Base-by-base conservation (phyloP, 495 filamentous ascomycete species). In the Daldinia vernicosa region DNA sequence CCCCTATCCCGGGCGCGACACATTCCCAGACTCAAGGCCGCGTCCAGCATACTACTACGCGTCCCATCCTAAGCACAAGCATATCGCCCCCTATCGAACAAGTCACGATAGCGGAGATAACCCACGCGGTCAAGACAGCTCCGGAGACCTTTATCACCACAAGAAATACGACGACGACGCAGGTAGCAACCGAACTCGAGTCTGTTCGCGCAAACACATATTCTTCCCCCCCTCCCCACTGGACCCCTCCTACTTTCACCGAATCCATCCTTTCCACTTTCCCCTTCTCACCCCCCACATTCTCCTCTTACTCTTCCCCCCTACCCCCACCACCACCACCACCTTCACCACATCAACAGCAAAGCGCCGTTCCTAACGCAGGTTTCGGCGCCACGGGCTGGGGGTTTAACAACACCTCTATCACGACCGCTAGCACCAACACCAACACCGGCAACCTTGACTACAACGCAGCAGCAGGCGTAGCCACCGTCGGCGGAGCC, bases 331-430 rank as follows among this genome's bases (percentile, higher is more conserved):
- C 26, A 4, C 30, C 53, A 53, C 12, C n/a, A n/a, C n/a, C n/a
- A n/a, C n/a, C n/a, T n/a, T n/a, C n/a, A n/a, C n/a, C n/a, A n/a
- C n/a, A n/a, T n/a, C n/a, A 24, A 22, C n/a, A 15, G 22, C 50
- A 30, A 17, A 50, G 2, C 52, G 22, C 62, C 15, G 12, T 11
- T 24, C 19, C 24, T n/a, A 66, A 19, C 26, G 32, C 35, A 0
- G 26, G 27, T 12, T 60, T 53, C 60, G 60, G 28, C 32, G 54
- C 28, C 30, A 35, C 24, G 45, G 37, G 52, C 37, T 69, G 60
- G 70, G 64, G 57, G 2, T 68, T 66, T 47, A 69, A 69, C 27
- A 58, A 12, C 47, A 40, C 54, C 50, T 59, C 39, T 22, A 19
- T n/a, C n/a, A n/a, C n/a, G n/a, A n/a, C 6, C 12, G 39, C 28